Base-by-base conservation (phyloP, 768 basidiomycete species). In the Podaxis sp. region DNA sequence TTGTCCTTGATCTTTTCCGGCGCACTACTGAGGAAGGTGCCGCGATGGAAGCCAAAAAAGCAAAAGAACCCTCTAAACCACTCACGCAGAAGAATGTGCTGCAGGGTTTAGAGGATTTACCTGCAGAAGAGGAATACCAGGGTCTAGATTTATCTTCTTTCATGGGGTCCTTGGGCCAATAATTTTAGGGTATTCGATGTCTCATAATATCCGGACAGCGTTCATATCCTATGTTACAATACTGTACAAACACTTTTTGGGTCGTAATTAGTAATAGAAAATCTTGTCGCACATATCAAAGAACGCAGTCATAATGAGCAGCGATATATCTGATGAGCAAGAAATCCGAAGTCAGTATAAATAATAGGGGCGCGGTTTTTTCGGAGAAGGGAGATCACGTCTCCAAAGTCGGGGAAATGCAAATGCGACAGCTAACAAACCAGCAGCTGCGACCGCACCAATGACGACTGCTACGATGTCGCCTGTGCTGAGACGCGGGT, bases 1-100 rank as follows among this genome's bases (percentile, higher is more conserved):
- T 95, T 57, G 95, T 99, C 23, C 77, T 99, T 25, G 97, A 98
- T 72, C 81, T 99, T 38, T 98, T 99, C 82, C 81, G 77, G 65
- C 87, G 85, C 35, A 93, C 92, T 10, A 85, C 86, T 9, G 89
- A 91, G 57, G 92, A 93, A 62, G 82, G 83, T 23, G 77, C 80
- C 0, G 74, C 79, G 2, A 77, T 79, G 2, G 70, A 80, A 35
- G 77, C 80, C 57, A 87, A 83, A 70, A 86, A 82, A 57, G 75
- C 76, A 28, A 85, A 77, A 63, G 82, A 87, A 57, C 60, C 73
- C n/a, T 70, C 76, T 54, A 85, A 87, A 32, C 79, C 88, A 38
- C 73, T 82, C 57, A 84, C 79, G 55, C 90, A 92, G 69, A 96
- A 91, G 78, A 92, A 89, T 69, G 78, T 96, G 35, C 77, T 98